phyloP scores from a whole-genome alignment of 306 rosid genomes.

The Hippophae rhamnoides region DNA sequence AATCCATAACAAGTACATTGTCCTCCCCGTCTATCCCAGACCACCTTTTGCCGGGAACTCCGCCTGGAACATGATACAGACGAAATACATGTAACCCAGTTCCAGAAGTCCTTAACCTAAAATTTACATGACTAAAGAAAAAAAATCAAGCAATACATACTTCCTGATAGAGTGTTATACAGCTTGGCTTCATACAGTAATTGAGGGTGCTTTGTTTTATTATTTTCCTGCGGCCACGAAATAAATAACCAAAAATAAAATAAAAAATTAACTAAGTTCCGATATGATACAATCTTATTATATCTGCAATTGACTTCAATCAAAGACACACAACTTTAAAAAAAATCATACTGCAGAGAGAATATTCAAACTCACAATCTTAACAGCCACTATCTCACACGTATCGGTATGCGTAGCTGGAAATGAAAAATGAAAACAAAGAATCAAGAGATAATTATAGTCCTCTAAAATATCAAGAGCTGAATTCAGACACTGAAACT shows the following conservation, averaged over 20 bases:
- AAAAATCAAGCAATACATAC: conserved; percentile 32
- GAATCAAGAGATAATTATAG: conserved; percentile 8
- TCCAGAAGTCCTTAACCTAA: not conserved
- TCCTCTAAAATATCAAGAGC: not conserved
- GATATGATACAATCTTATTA: not conserved
- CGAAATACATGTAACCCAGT: not conserved
- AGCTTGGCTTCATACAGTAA: conserved; percentile 87
- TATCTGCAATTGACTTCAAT: not conserved
- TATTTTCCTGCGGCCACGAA: conserved; percentile 58
- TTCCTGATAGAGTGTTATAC: conserved; percentile 89
- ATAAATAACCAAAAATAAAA: not conserved
- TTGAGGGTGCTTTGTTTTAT: conserved; percentile 90
- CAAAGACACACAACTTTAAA: not conserved
- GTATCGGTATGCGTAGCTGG: conserved; percentile 86
- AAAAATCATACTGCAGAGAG: not conserved
- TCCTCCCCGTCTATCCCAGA: conserved; percentile 76
- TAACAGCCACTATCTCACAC: conserved; percentile 87
- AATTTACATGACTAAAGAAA: not conserved
- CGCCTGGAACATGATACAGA: conserved; percentile 34
- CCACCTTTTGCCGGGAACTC: conserved; percentile 76
- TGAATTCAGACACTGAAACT: conserved; percentile 3
- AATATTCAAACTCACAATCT: conserved; percentile 52
- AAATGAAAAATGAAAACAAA: conserved; percentile 4
- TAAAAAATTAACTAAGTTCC: not conserved
- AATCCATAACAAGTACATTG: conserved; percentile 75